Evolutionary conservation across 805 yeast genomes (phyloP).

Genomic region (Pichia membranifaciens): DNA sequence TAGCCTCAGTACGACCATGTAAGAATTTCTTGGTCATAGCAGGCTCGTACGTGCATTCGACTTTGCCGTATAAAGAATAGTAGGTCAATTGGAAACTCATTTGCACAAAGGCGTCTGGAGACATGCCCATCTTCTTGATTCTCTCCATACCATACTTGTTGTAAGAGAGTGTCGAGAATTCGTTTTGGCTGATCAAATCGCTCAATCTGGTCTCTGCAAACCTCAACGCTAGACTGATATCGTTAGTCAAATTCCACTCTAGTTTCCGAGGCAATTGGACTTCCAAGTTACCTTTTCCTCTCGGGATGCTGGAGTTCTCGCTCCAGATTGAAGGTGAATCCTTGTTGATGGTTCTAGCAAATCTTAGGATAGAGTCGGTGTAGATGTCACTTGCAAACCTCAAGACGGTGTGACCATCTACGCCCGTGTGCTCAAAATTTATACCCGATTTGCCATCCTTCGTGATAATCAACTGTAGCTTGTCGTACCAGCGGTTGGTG

Average conservation of each 20-base stretch:
- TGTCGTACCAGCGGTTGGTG: conserved; percentile 89
- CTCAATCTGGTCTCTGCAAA: conserved; percentile 88
- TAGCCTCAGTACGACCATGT: conserved; percentile 92
- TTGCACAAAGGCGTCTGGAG: conserved; percentile 93
- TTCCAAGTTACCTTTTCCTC: conserved; percentile 39
- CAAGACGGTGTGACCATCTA: conserved; percentile 90
- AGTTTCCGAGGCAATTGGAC: conserved; percentile 65
- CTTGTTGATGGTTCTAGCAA: conserved; percentile 76
- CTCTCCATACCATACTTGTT: conserved; percentile 64
- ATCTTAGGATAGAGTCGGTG: conserved; percentile 82
- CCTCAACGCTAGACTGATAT: conserved; percentile 69
- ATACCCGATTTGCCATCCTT: conserved; percentile 89
- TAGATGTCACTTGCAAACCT: conserved; percentile 85
- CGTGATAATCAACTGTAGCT: conserved; percentile 80
- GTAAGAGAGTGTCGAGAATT: conserved; percentile 75
- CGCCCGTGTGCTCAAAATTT: conserved; percentile 91
- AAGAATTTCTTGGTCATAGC: conserved; percentile 88
- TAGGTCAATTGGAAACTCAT: conserved; percentile 76
- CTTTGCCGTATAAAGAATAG: conserved; percentile 75
- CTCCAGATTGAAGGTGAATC: conserved; percentile 72
- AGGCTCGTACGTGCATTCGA: conserved; percentile 92
- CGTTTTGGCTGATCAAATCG: conserved; percentile 80
- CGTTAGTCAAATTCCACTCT: conserved; percentile 81
- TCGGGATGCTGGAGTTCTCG: conserved; percentile 40
- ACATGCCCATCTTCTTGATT: conserved; percentile 78